Evolutionary conservation across 768 basidiomycete species (phyloP), one percentile per base, ranked within the genome.

Genomic region (Boletus vinaceobasis): DNA sequence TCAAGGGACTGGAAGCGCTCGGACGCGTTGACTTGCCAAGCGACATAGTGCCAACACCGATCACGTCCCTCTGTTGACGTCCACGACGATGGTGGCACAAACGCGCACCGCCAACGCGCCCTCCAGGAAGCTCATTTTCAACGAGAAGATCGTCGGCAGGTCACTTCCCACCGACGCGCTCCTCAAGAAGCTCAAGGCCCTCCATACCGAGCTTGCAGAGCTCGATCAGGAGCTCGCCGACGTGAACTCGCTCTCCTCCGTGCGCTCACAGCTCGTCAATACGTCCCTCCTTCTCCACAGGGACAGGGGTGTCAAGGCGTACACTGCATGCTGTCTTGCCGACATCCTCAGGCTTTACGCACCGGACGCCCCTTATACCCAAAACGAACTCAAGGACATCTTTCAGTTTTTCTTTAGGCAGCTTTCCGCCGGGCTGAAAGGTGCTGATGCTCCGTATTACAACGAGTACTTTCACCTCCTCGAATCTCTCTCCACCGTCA

Each of bases 351-450:
- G 93, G 40, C 81, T 98, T 37, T 98, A 93, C 69, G 97, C 97
- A 1, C 97, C 97, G 1, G 93, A 98, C 70, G 95, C 97, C 23
- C 97, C 97, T 13, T 98, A 96, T 68, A 95, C 87, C 14, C 85
- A 87, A 47, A 73, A 79, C 45, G 91, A 98, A 69, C 83, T 98
- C 35, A 80, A 90, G 76, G 93, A 97, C 71, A 95, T 98, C 68
- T 99, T 99, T 73, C 85, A 93, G 63, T 98, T 99, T 79, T 92
- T 98, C 80, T 86, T 93, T 68, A 78, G 84, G 35, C 96, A 97
- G 69, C 85, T 99, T 53, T 75, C 79, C 3, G 78, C 77, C 1
- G 87, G 86, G 1, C 83, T 93, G 64, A 87, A 86, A 59, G 83
- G 86, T 37, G 74, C 85, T 0, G 90, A 95, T 52, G 79, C 87